Evolutionary conservation across 2,329 filamentous ascomycete genomes (phyloP).

Genomic region (Botrytis deweyae): DNA sequence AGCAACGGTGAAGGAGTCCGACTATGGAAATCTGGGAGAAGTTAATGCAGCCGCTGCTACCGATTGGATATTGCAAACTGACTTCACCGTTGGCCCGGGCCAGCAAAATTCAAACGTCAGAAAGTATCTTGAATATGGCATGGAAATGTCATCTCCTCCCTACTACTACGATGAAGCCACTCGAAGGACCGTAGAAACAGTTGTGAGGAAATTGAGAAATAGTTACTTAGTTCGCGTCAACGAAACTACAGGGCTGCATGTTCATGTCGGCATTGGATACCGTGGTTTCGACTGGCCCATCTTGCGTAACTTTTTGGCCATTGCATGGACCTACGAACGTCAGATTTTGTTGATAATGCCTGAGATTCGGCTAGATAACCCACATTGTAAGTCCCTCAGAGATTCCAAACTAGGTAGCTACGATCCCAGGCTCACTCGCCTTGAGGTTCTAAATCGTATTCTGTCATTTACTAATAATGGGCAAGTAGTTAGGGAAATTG

Average conservation of each 20-base stretch:
- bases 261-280: constrained; percentile 38
- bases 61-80: background rate
- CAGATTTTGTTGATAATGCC: constrained; percentile 23
- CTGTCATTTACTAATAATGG: background rate
- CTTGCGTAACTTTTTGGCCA: constrained; percentile 36
- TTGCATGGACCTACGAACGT: constrained; percentile 36
- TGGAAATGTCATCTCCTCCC: constrained; percentile 1
- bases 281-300: constrained; percentile 29
- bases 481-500: background rate
- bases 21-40: background rate
- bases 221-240: constrained; percentile 32
- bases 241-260: constrained; percentile 34
- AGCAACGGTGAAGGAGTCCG: background rate
- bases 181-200: constrained; percentile 12
- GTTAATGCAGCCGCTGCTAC: background rate
- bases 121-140: background rate
- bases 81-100: background rate
- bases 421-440: background rate
- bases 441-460: background rate
- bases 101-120: background rate
- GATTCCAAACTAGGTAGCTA: background rate
- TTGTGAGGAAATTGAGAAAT: constrained; percentile 18
- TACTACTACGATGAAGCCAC: constrained; percentile 2
- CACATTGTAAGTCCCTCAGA: background rate
- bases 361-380: background rate